Evolutionary conservation across 164 flowering plant genomes (phyloP), one percentile per base, ranked within the genome.

Genomic region (Nymphaea thermarum): DNA sequence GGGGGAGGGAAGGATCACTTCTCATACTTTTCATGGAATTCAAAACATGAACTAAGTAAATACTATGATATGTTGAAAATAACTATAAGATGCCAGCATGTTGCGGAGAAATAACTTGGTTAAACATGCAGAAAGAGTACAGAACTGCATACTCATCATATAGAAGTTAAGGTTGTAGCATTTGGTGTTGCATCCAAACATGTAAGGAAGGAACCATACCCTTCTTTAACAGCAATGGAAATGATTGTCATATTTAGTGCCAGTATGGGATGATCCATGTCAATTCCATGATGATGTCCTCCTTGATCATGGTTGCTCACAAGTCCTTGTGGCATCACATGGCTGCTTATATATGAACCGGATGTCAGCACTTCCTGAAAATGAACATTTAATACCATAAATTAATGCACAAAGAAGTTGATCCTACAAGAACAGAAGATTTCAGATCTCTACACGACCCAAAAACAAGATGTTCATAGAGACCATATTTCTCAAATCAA

Each of bases 251-350:
- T 83, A 72, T 73, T 94, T 79, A 94, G 80, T 69, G 98, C 99
- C 71, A 94, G 80, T 61, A 85, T 44, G 43, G 99, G 98, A 71
- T 94, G 92, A 15, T 83, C 80, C 92, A 94, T 86, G 77, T 88
- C 91, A 61, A 94, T 78, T 78, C 86, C 93, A 81, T 89, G 96
- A 78, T 86, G 87, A 81, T 87, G 93, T 44, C 85, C 90, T 67
- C 78, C 79, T 71, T 77, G 82, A 71, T 64, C 64, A 72, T 82
- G 89, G 72, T 68, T 66, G 69, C 81, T 83, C 41, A 7, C 70
- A 72, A 82, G 86, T 61, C 68, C 87, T 68, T 79, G 78, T 43
- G 73, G n/a, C 66, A 79, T 41, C 16, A 85, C 77, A 60, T 83
- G 89, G 67, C 67, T 73, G 51, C 80, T 75, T 44, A 78, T 69